phyloP scores from a whole-genome alignment of 345 rosid genomes.

The Eutrema japonicum region DNA sequence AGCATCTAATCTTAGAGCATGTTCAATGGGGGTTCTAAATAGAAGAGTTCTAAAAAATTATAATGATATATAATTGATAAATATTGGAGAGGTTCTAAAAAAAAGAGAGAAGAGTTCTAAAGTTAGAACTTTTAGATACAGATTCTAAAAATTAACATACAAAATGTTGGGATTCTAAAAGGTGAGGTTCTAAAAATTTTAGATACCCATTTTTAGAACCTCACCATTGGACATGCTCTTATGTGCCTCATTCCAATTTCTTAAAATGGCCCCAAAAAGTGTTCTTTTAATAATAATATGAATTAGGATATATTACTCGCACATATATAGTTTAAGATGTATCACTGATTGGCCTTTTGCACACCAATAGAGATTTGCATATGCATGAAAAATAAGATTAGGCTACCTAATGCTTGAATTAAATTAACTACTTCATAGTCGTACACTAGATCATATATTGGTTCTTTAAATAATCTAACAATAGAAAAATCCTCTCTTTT shows the following conservation, averaged over 20 bases:
- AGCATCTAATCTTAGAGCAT: conserved; percentile 30
- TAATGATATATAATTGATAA: too few relatives aligned
- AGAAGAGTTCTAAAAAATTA: too few relatives aligned
- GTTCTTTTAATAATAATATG: conserved; percentile 7
- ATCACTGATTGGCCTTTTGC: conserved; percentile 36
- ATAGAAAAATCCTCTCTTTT: not conserved
- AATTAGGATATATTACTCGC: conserved; percentile 14
- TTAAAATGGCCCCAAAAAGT: conserved; percentile 28
- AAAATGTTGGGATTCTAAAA: too few relatives aligned
- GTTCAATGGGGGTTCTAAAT: too few relatives aligned
- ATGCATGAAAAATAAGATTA: conserved; percentile 35
- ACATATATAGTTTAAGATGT: conserved; percentile 1
- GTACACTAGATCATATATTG: conserved; percentile 16
- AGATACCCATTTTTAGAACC: too few relatives aligned
- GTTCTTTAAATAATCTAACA: conserved; percentile 9
- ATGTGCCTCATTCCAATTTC: conserved; percentile 15
- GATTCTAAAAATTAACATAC: too few relatives aligned
- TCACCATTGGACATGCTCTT: too few relatives aligned
- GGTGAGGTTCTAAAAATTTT: too few relatives aligned
- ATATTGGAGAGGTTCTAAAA: too few relatives aligned
- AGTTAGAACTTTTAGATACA: too few relatives aligned
- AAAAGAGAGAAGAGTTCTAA: too few relatives aligned
- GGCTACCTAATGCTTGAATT: conserved; percentile 40
- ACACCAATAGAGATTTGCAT: conserved; percentile 22
- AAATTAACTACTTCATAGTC: conserved; percentile 22